Base-by-base conservation (phyloP, 2,329 filamentous ascomycete genomes). In the Trichoderma sp. region DNA sequence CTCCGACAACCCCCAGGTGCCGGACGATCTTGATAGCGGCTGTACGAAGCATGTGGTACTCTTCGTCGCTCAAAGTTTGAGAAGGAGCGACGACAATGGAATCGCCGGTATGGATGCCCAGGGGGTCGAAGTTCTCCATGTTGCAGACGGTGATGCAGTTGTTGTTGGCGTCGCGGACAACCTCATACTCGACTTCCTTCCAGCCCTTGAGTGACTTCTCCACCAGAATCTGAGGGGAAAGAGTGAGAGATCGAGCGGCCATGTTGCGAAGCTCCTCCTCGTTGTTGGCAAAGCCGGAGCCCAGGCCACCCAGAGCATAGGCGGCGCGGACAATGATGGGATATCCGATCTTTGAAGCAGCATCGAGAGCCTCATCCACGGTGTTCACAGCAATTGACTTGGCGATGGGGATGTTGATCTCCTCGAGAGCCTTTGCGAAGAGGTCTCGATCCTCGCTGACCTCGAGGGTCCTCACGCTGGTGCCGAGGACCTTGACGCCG, bases 181-280 rank as follows among this genome's bases (percentile, higher is more conserved):
- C 95, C 80, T 98, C 95, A 75, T 98, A 99, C 79, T 99, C 95
- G 58, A 97, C 90, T 80, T 99, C 95, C 81, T 99, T 99, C 95
- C 95, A 99, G 78, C 95, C 95, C 84, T 97, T 98, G 72, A 99
- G 88, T 60, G 93, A 97, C 81, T 98, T 98, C 83, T 99, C 95
- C 66, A 99, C 93, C 76, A 99, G 80, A 73, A 99, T 97, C 79
- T 99, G 95, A 57, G 95, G 94, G 2, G 94, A 94, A 43, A 98
- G 86, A 51, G 93, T 96, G 66, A 99, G 85, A 54, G 94, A 98
- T 69, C 92, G 89, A 68, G 95, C 93, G 70, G 93, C 90, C 85
- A 99, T 85, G 79, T 98, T 93, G 76, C 91, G 90, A 66, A 99
- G 88, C 81, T 99, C 95, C 74, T 97, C 93, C 72, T 90, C 84